Evolutionary conservation across 352 stramenopile species (phyloP), one percentile per base, ranked within the genome.

Genomic region (Aphanomyces cochlioides): DNA sequence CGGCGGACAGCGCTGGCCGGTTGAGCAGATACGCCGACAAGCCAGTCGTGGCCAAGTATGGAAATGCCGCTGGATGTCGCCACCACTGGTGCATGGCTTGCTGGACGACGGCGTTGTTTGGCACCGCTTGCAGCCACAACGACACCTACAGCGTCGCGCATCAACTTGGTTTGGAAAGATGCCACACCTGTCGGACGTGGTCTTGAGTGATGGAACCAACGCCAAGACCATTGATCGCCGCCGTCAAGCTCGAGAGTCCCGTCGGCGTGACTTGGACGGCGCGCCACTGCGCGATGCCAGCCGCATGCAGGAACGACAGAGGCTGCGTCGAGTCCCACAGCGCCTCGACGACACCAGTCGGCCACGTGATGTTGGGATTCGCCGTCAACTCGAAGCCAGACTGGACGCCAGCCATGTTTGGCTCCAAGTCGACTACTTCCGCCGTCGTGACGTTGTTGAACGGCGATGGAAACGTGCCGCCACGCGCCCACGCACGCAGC

Each of bases 401-500:
- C 60, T 90, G 81, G 1, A 77, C 56, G 4, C 78, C 79, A 5
- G 72, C 53, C 13, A 89, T 76, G 17, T 75, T 72, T 0, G 85
- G 85, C 63, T 92, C 85, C 6, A 92, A 65, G 50, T 90, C 79
- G 56, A 89, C 90, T 4, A 77, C 41, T 7, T 88, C 47, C 43
- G 81, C 88, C 0, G 63, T 41, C 7, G 54, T 19, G 1, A 79
- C 72, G 2, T 88, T 41, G 37, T 81, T 75, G 56, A 90, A 64
- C 15, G 75, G 75, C 5, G 80, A 80, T 5, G 75, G n/a, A 58
- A 82, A 90, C 1, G 80, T 92, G n/a, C 85, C 83, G 13, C 79
- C 67, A 1, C 73, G 64, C 6, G 36, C 78, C 85, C 85, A 92
- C 66, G 90, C 83, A 6, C 81, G 78, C 39, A 88, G 64, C 0